Evolutionary conservation across 495 filamentous ascomycete species (phyloP).

Genomic region (Penicillium verhagenii): DNA sequence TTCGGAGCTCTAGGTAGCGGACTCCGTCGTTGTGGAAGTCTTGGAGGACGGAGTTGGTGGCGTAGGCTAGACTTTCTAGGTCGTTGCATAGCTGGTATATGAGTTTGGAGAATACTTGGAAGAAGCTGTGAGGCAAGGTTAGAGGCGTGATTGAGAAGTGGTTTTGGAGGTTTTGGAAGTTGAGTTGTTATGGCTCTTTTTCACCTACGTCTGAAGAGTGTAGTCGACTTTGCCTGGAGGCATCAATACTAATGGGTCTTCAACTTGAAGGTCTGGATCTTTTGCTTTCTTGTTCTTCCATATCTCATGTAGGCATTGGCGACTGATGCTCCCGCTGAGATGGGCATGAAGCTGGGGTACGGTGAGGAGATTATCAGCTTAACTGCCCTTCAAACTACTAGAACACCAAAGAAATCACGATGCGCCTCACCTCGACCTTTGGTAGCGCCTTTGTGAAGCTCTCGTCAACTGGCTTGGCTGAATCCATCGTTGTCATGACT

Average conservation of each 20-base stretch:
- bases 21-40: conserved; percentile 73
- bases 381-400: not conserved
- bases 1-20: conserved; percentile 77
- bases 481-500: conserved; percentile 16
- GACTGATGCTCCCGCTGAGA: conserved; percentile 77
- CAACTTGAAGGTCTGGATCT: conserved; percentile 48
- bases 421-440: conserved; percentile 38
- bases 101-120: conserved; percentile 73
- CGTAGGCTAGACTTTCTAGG: conserved; percentile 52
- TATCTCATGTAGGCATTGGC: conserved; percentile 71
- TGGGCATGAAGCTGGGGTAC: conserved; percentile 72
- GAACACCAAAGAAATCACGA: not conserved
- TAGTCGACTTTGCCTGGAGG: conserved; percentile 67
- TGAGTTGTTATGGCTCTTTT: not conserved
- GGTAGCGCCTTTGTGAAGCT: conserved; percentile 36
- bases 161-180: too few relatives aligned
- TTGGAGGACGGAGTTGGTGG: conserved; percentile 66
- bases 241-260: conserved; percentile 70
- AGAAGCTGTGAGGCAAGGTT: conserved; percentile 53
- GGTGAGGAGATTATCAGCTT: conserved; percentile 3
- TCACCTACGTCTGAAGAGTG: conserved; percentile 63
- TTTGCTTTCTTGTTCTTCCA: conserved; percentile 59
- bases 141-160: conserved; percentile 1
- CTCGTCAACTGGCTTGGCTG: conserved; percentile 27
- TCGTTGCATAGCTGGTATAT: conserved; percentile 73